Conservation (phyloP, 2,329 filamentous ascomycete genomes). For the Arthrobotrys sphaeroides region DNA sequence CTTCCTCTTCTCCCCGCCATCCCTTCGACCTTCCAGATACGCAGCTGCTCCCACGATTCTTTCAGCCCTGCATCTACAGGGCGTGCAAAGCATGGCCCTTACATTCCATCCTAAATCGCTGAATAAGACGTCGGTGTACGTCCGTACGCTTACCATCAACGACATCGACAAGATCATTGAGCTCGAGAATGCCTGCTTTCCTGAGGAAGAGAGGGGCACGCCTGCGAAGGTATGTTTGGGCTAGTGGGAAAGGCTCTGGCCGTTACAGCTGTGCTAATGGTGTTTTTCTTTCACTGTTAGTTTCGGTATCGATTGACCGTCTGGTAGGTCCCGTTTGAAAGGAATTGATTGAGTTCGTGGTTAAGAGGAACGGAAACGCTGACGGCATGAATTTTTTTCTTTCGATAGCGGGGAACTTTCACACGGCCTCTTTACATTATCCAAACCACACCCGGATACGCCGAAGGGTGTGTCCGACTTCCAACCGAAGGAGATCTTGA, state of each 20-base stretch:
- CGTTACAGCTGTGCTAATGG: constrained; percentile 7
- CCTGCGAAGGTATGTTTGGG: constrained; percentile 37
- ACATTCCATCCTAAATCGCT: constrained; percentile 48
- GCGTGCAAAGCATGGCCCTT: constrained; percentile 53
- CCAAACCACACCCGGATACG: constrained; percentile 51
- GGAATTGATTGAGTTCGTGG: neutral
- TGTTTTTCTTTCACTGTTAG: neutral
- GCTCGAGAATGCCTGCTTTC: constrained; percentile 45
- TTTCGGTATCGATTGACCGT: constrained; percentile 41
- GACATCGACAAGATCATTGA: constrained; percentile 51
- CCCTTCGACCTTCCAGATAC: neutral
- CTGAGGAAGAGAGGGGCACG: constrained; percentile 35
- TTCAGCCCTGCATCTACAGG: constrained; percentile 38
- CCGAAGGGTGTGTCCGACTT: constrained; percentile 49
- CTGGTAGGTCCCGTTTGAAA: constrained; percentile 32
- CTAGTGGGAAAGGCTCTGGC: neutral
- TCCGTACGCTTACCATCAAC: constrained; percentile 45
- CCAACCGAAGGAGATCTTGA: constrained; percentile 46
- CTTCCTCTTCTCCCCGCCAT: neutral
- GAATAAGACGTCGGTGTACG: constrained; percentile 45
- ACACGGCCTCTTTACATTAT: constrained; percentile 42
- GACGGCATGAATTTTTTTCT: constrained; percentile 9
- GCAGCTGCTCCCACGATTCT: constrained; percentile 37
- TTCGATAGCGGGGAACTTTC: constrained; percentile 46
- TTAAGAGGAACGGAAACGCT: neutral